These are phyloP conservation scores for Paramecium sexaurelia DNA, from an alignment of 73 alveolate genomes.

Conservation along the genomic window DNA sequence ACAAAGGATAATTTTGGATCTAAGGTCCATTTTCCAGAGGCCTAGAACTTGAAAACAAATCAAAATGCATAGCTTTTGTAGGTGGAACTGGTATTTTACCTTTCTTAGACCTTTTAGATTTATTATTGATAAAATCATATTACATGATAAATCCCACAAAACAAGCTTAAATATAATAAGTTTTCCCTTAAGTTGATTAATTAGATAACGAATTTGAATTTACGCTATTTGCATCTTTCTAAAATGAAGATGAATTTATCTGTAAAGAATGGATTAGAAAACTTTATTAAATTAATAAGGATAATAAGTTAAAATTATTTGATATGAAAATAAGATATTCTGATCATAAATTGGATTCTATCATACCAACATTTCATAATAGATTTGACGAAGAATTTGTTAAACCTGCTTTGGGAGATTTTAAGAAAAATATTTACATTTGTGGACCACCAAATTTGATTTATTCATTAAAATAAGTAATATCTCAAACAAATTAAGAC, in stretches of 20 bases:
- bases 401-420: neutral
- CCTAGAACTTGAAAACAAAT: neutral
- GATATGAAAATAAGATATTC: constrained; percentile 19
- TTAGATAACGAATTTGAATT: neutral
- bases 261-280: constrained; percentile 19
- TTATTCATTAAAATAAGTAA: neutral
- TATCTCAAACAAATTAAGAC: neutral
- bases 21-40: constrained; percentile 30
- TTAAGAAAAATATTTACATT: neutral
- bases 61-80: neutral
- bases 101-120: neutral
- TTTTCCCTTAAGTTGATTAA: neutral
- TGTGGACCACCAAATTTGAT: constrained; percentile 35
- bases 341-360: neutral
- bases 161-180: neutral
- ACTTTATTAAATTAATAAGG: neutral
- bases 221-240: neutral
- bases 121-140: neutral
- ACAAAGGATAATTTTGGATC: neutral
- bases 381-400: neutral
- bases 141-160: neutral
- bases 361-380: neutral
- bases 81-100: constrained; percentile 19
- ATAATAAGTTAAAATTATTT: constrained; percentile 5
- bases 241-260: neutral